A percentile compares a stretch with the other conserved stretches of the same genome.
phyloP scores from a whole-genome alignment of 1,139 yeast species.

The Sugiyamaella sp. region DNA sequence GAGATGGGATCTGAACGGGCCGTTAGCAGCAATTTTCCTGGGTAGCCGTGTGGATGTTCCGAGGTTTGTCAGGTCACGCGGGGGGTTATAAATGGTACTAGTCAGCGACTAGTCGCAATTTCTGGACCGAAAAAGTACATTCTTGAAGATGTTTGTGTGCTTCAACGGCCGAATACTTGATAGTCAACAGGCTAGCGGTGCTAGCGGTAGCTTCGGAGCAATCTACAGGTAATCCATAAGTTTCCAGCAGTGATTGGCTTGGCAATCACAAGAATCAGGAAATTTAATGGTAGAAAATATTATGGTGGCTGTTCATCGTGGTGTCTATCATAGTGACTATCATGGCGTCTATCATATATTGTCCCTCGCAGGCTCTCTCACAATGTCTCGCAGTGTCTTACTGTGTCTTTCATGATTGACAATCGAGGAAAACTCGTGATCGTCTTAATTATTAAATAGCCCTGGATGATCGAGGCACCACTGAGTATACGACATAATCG shows the following conservation, averaged over 20 bases:
- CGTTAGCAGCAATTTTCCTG: not conserved
- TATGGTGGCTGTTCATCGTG: slow-evolving; percentile 1
- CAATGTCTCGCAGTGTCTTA: too few relatives aligned
- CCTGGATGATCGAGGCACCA: not conserved
- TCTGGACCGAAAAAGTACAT: too few relatives aligned
- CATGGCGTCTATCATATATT: too few relatives aligned
- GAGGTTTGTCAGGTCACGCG: not conserved
- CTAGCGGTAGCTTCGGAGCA: not conserved
- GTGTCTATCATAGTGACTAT: not conserved
- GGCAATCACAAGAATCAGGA: not conserved
- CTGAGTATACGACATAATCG: not conserved
- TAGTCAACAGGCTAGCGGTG: not conserved
- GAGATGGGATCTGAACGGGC: not conserved
- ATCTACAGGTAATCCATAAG: not conserved
- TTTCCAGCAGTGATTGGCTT: not conserved
- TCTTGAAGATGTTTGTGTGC: too few relatives aligned
- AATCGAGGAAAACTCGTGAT: not conserved
- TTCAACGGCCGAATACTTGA: not conserved
- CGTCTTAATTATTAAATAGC: not conserved
- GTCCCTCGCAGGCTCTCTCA: too few relatives aligned
- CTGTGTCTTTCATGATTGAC: not conserved
- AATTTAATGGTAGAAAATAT: not conserved
- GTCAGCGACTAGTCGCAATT: too few relatives aligned
- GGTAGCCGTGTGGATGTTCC: not conserved
- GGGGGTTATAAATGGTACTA: not conserved